phyloP scores from a whole-genome alignment of 23 red algal species.

The Gracilaria domingensis region DNA sequence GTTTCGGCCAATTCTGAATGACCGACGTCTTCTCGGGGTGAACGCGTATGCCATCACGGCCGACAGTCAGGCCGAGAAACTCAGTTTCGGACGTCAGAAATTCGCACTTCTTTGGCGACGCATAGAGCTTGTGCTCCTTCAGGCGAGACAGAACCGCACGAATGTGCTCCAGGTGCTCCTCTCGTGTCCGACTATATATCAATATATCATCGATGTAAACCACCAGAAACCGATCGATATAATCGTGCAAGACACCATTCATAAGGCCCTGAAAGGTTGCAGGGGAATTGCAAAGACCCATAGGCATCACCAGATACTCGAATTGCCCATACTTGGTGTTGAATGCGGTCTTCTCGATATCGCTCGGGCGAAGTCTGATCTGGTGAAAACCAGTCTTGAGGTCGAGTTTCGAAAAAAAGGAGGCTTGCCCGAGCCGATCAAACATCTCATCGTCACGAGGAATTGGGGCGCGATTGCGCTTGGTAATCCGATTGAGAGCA shows the following conservation, averaged over 20 bases:
- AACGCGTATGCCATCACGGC: not conserved
- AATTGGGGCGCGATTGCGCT: not conserved
- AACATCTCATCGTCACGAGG: not conserved
- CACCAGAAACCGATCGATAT: constrained; percentile 17
- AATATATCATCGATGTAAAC: constrained; percentile 47
- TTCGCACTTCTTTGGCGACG: constrained; percentile 21
- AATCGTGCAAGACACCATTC: constrained; percentile 17
- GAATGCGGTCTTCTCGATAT: no score
- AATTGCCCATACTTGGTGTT: constrained; percentile 34
- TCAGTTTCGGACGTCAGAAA: constrained; percentile 12
- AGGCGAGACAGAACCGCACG: not conserved
- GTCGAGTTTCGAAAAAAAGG: not conserved
- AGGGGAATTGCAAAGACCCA: constrained; percentile 19
- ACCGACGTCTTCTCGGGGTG: constrained; percentile 22
- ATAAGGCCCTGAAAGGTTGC: constrained; percentile 26
- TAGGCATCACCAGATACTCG: constrained; percentile 50
- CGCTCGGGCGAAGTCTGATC: no score
- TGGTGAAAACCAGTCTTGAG: constrained; percentile 4
- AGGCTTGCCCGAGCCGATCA: not conserved
- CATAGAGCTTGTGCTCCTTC: not conserved
- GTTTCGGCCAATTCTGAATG: constrained; percentile 5
- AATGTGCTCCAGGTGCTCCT: constrained; percentile 23
- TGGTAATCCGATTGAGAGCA: constrained; percentile 13
- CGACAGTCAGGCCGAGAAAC: constrained; percentile 24
- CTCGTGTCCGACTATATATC: constrained; percentile 2